Percentiles rank a stretch among this genome's conserved stretches.
These are phyloP conservation scores for Calonectria leucothoes DNA, from an alignment of 2,329 filamentous ascomycete genomes.

Conservation along the genomic window DNA sequence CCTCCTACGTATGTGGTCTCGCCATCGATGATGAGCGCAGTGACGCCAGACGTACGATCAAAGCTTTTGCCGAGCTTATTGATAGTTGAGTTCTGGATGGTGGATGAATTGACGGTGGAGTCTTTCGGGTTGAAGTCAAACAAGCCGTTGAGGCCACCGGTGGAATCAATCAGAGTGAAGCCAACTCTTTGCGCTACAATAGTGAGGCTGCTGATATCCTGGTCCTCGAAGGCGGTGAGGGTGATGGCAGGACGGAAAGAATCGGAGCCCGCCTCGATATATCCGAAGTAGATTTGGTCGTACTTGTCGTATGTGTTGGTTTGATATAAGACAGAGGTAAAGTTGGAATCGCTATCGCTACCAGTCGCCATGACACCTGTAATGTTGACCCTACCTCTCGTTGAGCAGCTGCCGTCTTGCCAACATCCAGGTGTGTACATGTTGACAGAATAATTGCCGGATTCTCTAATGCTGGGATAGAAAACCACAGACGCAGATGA, in stretches of 20 bases:
- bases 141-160: conserved; percentile 86
- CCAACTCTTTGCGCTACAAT: conserved; percentile 91
- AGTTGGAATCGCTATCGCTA: conserved; percentile 55
- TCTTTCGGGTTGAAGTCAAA: conserved; percentile 83
- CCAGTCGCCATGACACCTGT: conserved; percentile 75
- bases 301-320: conserved; percentile 98
- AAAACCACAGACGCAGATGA: conserved; percentile 79
- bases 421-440: conserved; percentile 93
- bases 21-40: conserved; percentile 72
- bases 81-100: conserved; percentile 79
- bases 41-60: conserved; percentile 73
- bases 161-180: conserved; percentile 79
- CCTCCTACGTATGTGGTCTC: conserved; percentile 82
- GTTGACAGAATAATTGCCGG: conserved; percentile 91
- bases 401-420: conserved; percentile 80
- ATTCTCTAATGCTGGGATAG: conserved; percentile 84
- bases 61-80: conserved; percentile 81
- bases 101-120: conserved; percentile 64
- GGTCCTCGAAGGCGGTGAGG: conserved; percentile 74
- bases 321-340: conserved; percentile 78
- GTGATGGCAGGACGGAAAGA: conserved; percentile 86
- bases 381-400: conserved; percentile 84
- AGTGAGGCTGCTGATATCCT: conserved; percentile 71
- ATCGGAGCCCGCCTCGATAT: conserved; percentile 78
- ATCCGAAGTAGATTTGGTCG: conserved; percentile 89